A percentile compares a stretch with the other conserved stretches of the same genome.
Conservation (phyloP, 2,329 filamentous ascomycete species). For the Colletotrichum graminicola region DNA sequence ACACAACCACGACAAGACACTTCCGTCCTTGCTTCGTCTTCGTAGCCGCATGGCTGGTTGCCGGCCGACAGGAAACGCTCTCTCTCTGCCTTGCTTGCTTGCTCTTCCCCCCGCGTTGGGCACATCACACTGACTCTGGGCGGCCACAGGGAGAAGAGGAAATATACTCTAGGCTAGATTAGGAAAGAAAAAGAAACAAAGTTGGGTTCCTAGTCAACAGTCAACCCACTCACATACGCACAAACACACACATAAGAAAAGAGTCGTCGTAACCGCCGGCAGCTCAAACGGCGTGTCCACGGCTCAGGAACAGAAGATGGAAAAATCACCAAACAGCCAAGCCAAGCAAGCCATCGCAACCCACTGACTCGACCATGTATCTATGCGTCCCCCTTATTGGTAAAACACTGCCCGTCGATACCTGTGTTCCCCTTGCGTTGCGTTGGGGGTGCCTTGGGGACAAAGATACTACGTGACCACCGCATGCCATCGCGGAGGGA, state of each 20-base stretch:
- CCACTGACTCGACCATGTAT: background rate
- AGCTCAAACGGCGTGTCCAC: background rate
- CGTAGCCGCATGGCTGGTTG: slow-evolving; percentile 15
- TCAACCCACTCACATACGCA: background rate
- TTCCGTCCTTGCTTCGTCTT: slow-evolving; percentile 3
- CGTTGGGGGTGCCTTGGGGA: background rate
- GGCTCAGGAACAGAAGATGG: background rate
- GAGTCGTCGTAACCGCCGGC: background rate
- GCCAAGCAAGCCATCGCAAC: background rate
- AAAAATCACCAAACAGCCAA: background rate
- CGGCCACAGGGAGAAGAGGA: background rate
- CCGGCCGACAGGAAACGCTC: slow-evolving; percentile 10
- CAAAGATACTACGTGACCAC: too few relatives aligned
- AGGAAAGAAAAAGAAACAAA: background rate
- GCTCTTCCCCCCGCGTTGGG: background rate
- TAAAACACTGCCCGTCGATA: background rate
- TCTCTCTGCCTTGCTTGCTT: background rate
- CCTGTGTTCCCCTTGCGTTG: background rate
- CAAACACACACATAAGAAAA: background rate
- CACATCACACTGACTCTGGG: background rate
- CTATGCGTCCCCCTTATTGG: background rate
- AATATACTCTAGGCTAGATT: background rate
- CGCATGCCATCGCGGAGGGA: background rate
- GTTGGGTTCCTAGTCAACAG: background rate
- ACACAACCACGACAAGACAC: background rate